Conservation (phyloP, 78 protist species). For the Cavenderia fasciculata region DNA sequence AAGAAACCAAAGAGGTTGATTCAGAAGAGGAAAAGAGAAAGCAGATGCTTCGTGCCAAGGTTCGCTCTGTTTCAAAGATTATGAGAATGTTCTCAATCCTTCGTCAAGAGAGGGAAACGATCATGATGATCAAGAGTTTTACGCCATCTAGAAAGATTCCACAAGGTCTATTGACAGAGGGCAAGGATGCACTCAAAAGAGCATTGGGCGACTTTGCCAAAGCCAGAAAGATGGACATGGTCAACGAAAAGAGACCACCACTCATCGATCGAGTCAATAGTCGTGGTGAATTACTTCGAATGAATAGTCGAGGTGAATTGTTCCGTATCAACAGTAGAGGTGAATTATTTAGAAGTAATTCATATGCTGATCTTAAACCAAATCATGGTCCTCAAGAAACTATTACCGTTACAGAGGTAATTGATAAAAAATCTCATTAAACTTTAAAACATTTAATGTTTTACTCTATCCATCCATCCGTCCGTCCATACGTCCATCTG, state of each 20-base stretch:
- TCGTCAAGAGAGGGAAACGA: slow-evolving; percentile 93
- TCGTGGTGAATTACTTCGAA: slow-evolving; percentile 52
- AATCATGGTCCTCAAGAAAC: slow-evolving; percentile 51
- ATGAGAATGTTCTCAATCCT: slow-evolving; percentile 86
- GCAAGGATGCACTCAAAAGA: slow-evolving; percentile 67
- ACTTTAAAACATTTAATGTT: too few species aligned
- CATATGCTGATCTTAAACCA: slow-evolving; percentile 62
- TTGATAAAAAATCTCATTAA: slow-evolving; percentile 1
- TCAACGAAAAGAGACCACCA: slow-evolving; percentile 82
- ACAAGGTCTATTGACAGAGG: slow-evolving; percentile 88
- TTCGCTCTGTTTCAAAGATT: slow-evolving; percentile 86
- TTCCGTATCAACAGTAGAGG: slow-evolving; percentile 61
- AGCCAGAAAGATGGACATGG: slow-evolving; percentile 72
- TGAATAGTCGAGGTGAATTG: slow-evolving; percentile 69
- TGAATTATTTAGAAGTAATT: slow-evolving; percentile 49
- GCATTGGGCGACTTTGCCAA: slow-evolving; percentile 79
- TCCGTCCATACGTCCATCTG: neutral
- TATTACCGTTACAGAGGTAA: slow-evolving; percentile 56
- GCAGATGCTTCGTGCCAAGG: slow-evolving; percentile 77
- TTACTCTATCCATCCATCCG: too few species aligned
- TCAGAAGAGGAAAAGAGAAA: slow-evolving; percentile 80
- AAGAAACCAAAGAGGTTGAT: slow-evolving; percentile 9
- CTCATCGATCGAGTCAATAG: slow-evolving; percentile 39
- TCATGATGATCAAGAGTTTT: slow-evolving; percentile 92
- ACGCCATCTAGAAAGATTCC: slow-evolving; percentile 87